Evolutionary conservation across 176 grass and related monocot species (phyloP).

Genomic region (Carex pumila): DNA sequence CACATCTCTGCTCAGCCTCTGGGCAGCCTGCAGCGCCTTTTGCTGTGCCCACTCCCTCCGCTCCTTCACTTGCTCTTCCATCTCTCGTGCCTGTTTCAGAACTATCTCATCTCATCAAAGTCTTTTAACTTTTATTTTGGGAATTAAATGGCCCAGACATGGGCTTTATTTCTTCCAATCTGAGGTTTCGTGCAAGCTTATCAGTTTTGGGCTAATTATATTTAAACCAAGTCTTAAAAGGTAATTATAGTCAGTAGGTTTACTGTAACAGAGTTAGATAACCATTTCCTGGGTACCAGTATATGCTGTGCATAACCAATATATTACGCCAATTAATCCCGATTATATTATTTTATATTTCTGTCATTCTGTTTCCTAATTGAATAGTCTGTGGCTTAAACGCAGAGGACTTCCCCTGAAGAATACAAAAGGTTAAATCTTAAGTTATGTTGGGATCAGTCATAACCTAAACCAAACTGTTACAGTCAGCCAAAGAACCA

Average conservation of each 20-base stretch:
- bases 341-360: not conserved
- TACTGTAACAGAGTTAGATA: not conserved
- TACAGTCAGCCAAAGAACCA: not conserved
- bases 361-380: not conserved
- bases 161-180: not conserved
- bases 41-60: conserved; percentile 87
- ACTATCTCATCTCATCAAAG: conserved; percentile 48
- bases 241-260: not conserved
- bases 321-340: not conserved
- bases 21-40: conserved; percentile 81
- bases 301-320: not conserved
- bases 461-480: not conserved
- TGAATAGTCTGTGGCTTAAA: conserved; percentile 3
- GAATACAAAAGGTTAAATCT: not conserved
- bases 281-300: not conserved
- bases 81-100: conserved; percentile 46
- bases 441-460: not conserved
- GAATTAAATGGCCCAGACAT: not conserved
- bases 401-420: not conserved
- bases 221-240: not conserved
- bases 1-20: conserved; percentile 83
- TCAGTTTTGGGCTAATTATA: not conserved
- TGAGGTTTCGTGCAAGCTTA: not conserved
- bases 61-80: conserved; percentile 83
- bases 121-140: conserved; percentile 25